These are phyloP conservation scores for Simplicillium aogashimaense DNA, from an alignment of 2,329 filamentous ascomycete species.

Conservation along the genomic window DNA sequence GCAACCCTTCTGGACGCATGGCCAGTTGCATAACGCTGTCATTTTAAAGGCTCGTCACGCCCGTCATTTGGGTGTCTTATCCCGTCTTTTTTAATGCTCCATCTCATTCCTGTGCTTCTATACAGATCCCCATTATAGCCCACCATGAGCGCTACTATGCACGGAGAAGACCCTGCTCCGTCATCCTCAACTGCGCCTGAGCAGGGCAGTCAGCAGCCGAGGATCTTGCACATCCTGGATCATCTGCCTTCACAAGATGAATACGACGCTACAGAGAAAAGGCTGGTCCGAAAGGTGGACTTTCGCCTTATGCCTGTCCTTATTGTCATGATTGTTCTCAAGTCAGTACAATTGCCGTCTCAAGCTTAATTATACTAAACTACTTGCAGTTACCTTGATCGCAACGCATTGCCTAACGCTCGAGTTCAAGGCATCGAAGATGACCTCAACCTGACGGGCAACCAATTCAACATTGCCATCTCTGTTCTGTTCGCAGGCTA, in stretches of 20 bases:
- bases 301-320: neutral
- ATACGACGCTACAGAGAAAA: neutral
- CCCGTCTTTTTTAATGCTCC: too few relatives aligned
- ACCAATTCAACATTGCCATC: neutral
- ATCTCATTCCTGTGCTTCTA: too few relatives aligned
- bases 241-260: neutral
- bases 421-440: slow-evolving; percentile 46
- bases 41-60: too few relatives aligned
- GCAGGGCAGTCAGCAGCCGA: too few relatives aligned
- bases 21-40: too few relatives aligned
- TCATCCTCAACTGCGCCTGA: too few relatives aligned
- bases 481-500: neutral
- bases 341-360: neutral
- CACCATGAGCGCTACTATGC: too few relatives aligned
- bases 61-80: too few relatives aligned
- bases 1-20: too few relatives aligned
- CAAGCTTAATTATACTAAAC: neutral
- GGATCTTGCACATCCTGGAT: too few relatives aligned
- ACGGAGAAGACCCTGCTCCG: too few relatives aligned
- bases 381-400: neutral
- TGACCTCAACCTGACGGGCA: neutral
- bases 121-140: too few relatives aligned
- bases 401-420: slow-evolving; percentile 38
- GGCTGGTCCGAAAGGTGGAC: neutral
- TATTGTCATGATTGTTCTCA: neutral